These are phyloP conservation scores for Ganoderma lucidum DNA, from an alignment of 1,284 basidiomycete genomes.

Conservation along the genomic window DNA sequence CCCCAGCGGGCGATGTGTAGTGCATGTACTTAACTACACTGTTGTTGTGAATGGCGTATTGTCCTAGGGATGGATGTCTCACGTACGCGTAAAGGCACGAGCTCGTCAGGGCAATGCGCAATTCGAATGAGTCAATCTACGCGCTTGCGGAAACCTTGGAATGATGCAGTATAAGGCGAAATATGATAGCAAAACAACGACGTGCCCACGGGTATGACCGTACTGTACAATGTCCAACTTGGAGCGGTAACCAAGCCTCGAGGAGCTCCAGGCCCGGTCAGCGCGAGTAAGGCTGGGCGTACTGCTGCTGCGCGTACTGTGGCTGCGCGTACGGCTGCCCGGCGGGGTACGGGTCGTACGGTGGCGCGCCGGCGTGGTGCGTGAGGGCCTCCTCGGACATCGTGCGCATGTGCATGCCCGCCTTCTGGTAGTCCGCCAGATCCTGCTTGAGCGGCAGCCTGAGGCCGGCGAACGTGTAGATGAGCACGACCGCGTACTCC, in stretches of 20 bases:
- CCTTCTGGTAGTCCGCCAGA: conserved; percentile 1
- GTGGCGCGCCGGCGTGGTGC: neutral
- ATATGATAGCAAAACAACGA: neutral
- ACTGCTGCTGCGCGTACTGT: neutral
- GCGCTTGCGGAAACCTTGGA: neutral
- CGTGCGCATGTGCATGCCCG: neutral
- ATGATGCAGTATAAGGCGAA: neutral
- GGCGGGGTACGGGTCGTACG: neutral
- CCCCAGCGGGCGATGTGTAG: no score
- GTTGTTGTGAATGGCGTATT: no score
- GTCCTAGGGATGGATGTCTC: no score
- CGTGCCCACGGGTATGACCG: neutral
- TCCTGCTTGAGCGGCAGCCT: conserved; percentile 44
- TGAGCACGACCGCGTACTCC: conserved; percentile 57
- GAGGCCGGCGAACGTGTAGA: conserved; percentile 56
- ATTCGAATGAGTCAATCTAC: neutral
- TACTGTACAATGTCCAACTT: neutral
- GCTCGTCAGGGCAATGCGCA: no score
- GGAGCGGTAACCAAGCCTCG: neutral
- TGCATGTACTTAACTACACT: no score
- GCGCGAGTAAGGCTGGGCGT: neutral
- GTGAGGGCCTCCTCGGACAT: neutral
- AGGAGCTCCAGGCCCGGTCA: neutral
- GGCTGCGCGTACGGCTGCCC: neutral
- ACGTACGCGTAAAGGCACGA: no score